Conservation (phyloP, 352 stramenopile genomes). For the Peronospora farinosa region DNA sequence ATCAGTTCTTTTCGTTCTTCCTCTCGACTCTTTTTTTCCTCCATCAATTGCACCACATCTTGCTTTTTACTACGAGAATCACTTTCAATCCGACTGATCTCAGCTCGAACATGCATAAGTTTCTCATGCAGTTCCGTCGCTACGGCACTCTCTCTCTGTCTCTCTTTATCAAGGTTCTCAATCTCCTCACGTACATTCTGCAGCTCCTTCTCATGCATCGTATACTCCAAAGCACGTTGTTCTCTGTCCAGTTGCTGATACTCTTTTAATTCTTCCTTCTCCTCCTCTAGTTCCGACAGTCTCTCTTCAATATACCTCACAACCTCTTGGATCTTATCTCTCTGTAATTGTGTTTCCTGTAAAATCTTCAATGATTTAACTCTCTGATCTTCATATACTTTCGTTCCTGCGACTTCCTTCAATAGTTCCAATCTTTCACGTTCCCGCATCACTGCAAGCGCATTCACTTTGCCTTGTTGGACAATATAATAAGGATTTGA, state of each 20-base stretch:
- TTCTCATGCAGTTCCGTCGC: conserved; percentile 66
- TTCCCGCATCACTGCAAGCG: conserved; percentile 97
- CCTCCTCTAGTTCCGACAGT: conserved; percentile 93
- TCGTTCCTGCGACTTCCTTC: conserved; percentile 97
- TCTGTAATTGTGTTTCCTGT: conserved; percentile 91
- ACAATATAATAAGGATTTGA: conserved; percentile 99
- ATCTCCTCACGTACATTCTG: conserved; percentile 54
- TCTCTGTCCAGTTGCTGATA: conserved; percentile 95
- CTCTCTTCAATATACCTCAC: conserved; percentile 92
- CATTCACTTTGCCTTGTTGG: conserved; percentile 99
- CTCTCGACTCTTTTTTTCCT: conserved; percentile 50
- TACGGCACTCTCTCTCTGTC: conserved; percentile 40
- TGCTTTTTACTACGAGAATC: conserved; percentile 38
- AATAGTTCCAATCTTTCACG: conserved; percentile 93
- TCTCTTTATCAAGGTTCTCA: conserved; percentile 62
- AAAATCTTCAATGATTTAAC: conserved; percentile 95
- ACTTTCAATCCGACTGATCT: conserved; percentile 52
- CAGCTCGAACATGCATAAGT: conserved; percentile 44
- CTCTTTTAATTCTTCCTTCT: conserved; percentile 96
- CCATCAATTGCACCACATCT: conserved; percentile 43
- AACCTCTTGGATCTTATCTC: conserved; percentile 95
- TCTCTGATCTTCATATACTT: conserved; percentile 98
- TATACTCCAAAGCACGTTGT: conserved; percentile 95
- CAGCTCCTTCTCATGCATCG: conserved; percentile 89
- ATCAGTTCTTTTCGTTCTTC: conserved; percentile 74